Base-by-base conservation (phyloP, 2,329 filamentous ascomycete genomes). In the Camillea tinctor region DNA sequence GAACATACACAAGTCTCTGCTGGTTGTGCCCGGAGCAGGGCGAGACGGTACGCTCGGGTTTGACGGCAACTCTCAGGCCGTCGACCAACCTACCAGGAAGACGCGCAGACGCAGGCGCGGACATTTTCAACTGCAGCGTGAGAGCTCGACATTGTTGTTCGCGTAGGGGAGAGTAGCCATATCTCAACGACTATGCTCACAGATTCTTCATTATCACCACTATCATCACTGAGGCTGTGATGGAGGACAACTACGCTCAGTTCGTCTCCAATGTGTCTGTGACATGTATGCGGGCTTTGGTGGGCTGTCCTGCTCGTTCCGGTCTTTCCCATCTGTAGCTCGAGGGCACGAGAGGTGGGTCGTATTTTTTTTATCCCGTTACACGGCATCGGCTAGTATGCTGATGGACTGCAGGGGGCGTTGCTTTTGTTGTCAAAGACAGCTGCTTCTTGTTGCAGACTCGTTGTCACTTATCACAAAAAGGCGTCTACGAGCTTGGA, bases 211-310 rank as follows among this genome's bases (percentile, higher is more conserved):
- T 44, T 4, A n/a, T 6, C 36, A n/a, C 17, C 11, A 15, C 17
- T 15, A 4, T 44, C 36, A n/a, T 9, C 36, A 11, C 17, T 44
- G 5, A n/a, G 17, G 36, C 5, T 15, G 17, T 7, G 36, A n/a
- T 23, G 21, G 48, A 51, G 36, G 52, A 55, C 50, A 22, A 40
- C 50, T 24, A 59, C 26, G 52, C 19, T 58, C 44, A 49, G 22
- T 55, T 62, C 60, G 15, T 64, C 65, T 65, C 67, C 67, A 69
- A 67, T 69, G 48, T 61, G 57, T 59, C 60, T 54, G 62, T 56
- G 65, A 66, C 67, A 70, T 65, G 68, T 69, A 65, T 71, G 65
- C 60, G 53, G 56, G 63, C 59, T 54, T 60, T 58, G 60, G 59
- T 61, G 63, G 63, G 60, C 68, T 59, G 67, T 68, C 67, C 64